These are phyloP conservation scores for Lecanicillium sp. DNA, from an alignment of 2,329 filamentous ascomycete species.

Conservation along the genomic window DNA sequence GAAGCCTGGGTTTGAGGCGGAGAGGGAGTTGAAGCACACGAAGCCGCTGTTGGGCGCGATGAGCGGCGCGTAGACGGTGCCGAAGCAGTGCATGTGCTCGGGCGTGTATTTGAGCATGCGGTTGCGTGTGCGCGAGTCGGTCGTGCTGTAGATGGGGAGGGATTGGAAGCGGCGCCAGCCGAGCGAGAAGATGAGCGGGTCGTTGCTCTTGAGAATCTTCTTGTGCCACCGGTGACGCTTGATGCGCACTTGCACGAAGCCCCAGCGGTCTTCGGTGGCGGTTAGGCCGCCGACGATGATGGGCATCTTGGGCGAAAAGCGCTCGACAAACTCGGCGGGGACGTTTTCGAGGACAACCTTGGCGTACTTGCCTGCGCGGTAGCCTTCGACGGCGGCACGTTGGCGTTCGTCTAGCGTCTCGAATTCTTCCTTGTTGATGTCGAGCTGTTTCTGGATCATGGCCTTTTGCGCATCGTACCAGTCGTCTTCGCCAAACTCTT, in stretches of 20 bases:
- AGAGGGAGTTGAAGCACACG: conserved; percentile 85
- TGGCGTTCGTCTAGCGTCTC: conserved; percentile 79
- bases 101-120: conserved; percentile 99
- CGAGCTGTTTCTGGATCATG: conserved; percentile 85
- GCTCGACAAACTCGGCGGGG: conserved; percentile 78
- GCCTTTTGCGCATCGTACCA: conserved; percentile 99
- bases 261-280: conserved; percentile 89
- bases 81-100: conserved; percentile 99
- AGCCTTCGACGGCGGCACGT: conserved; percentile 77
- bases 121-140: conserved; percentile 86
- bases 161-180: conserved; percentile 95
- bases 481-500: conserved; percentile 92
- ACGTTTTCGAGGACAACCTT: conserved; percentile 85
- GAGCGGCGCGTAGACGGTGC: conserved; percentile 87
- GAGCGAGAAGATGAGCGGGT: conserved; percentile 92
- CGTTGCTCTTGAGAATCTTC: conserved; percentile 97
- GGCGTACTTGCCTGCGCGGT: conserved; percentile 85
- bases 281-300: conserved; percentile 87
- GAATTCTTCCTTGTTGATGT: conserved; percentile 94
- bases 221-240: conserved; percentile 99
- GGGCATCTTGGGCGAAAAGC: conserved; percentile 75
- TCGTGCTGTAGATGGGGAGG: conserved; percentile 87
- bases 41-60: conserved; percentile 95
- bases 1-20: conserved; percentile 78
- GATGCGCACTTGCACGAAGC: conserved; percentile 90